Evolutionary conservation across 169 alveolate genomes (phyloP).

Genomic region (Cryptosporidium ubiquitum): DNA sequence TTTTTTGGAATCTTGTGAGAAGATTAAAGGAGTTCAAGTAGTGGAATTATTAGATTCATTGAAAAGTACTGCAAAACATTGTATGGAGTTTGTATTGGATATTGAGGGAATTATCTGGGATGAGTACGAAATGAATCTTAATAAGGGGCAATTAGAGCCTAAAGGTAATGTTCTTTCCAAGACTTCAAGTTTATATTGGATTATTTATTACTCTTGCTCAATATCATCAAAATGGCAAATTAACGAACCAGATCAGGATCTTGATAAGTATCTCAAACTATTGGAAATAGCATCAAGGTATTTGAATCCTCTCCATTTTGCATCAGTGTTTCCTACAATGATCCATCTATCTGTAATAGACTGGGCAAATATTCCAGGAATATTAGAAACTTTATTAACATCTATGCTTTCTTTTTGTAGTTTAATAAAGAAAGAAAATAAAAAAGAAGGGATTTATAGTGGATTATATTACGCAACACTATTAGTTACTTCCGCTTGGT

Average conservation of each 20-base stretch:
- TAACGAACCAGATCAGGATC: constrained; percentile 54
- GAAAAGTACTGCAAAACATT: not conserved
- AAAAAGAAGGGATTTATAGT: constrained; percentile 19
- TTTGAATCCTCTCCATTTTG: constrained; percentile 63
- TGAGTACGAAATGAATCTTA: not conserved
- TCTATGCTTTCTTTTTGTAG: constrained; percentile 37
- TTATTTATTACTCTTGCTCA: constrained; percentile 16
- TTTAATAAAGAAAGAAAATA: constrained; percentile 21
- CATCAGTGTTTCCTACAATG: constrained; percentile 32
- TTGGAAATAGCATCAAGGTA: constrained; percentile 32
- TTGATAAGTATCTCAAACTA: not conserved
- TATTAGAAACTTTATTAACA: constrained; percentile 18
- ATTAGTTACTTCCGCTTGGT: constrained; percentile 52
- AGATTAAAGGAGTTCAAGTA: constrained; percentile 23
- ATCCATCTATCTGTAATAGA: constrained; percentile 40
- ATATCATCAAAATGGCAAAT: constrained; percentile 69
- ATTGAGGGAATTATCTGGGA: constrained; percentile 6
- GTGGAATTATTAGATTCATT: constrained; percentile 25
- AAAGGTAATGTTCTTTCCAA: not conserved
- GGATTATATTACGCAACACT: constrained; percentile 46
- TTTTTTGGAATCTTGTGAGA: constrained; percentile 15
- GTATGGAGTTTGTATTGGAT: constrained; percentile 42
- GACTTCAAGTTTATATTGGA: constrained; percentile 55
- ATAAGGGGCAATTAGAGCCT: not conserved
- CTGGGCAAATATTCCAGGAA: constrained; percentile 52